Evolutionary conservation across 2,329 filamentous ascomycete genomes (phyloP), one percentile per base, ranked within the genome.

Genomic region (Coniochaeta sp.): DNA sequence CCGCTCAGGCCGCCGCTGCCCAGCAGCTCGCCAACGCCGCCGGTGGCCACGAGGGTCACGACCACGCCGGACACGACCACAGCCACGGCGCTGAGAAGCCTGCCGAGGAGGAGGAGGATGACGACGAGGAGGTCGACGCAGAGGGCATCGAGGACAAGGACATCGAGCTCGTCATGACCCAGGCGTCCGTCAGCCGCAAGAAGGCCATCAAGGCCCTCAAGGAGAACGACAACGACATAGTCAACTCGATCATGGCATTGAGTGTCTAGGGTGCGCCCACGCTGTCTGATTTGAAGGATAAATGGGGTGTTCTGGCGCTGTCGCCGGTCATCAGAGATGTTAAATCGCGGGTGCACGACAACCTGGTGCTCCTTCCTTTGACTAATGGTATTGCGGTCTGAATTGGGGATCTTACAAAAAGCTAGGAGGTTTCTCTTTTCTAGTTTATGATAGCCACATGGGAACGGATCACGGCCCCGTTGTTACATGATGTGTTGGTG

Each of bases 201-300:
- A 97, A 97, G 85, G 94, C 94, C 56, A 84, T 99, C 78, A 99
- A 97, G 79, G 94, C 95, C 52, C 82, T 99, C 69, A 91, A 91
- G 80, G 94, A 97, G 80, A 99, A 99, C 71, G 92, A 97, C 77
- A 96, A 97, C 68, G 94, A 99, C 71, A 99, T 99, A 77, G 94
- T 99, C 80, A 99, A 99, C 82, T 96, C 94, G 65, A 99, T 99
- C 78, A 99, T 99, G 94, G 91, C 92, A 63, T 78, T 99, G 71
- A 91, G 87, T 79, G 85, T 90, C 80, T 91, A 78, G 70, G 31
- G 16, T 51, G 51, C 46, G 49, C 49, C 45, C 3, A 48, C 24
- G 30, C 14, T 31, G 45, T 48, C 38, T 42, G 38, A 42, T 24
- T 26, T 42, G 38, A 42, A 22, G 18, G 7, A 24, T 50, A 33